Evolutionary conservation across 441 rosid genomes (phyloP), one percentile per base, ranked within the genome.

Genomic region (Eutrema salsugineum): DNA sequence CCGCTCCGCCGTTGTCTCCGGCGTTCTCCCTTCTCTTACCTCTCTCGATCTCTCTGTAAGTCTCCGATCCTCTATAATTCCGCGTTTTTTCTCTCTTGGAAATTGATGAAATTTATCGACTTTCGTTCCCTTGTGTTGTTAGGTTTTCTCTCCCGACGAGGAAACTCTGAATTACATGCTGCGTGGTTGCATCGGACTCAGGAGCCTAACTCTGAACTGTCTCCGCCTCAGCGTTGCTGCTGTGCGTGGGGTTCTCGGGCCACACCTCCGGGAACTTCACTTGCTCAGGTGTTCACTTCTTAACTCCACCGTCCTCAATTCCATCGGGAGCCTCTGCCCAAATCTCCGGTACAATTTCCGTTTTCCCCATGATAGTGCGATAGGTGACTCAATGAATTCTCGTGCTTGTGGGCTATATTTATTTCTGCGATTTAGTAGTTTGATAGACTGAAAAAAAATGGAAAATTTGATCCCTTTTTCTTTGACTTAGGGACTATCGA

Each of bases 111-210:
- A 40, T 42, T 71, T 33, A 53, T 56, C 48, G 46, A 57, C 2
- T 63, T 22, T 24, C 5, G 32, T 44, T 49, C 1, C 14, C 6
- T 46, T 8, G 40, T 51, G 66, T 19, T 75, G 8, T 46, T 83
- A 84, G 90, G 72, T 70, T n/a, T 59, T 84, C n/a, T 79, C 83
- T 59, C 86, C 82, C 3, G 91, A 85, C 33, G 74, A 48, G 2
- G 62, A 19, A 14, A 79, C 88, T 43, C 79, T 89, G 50, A 24
- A 49, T 51, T 72, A 32, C 64, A 66, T 87, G 38, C 30, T 79
- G 12, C 70, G 68, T 22, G 78, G 83, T 33, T 80, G 82, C 62
- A 20, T 65, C 22, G 79, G 68, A 9, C 16, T 85, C 8, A 24
- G 35, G 11, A 58, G 69, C 63, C 42, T 89, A 20, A 77, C 86